Evolutionary conservation across 306 rosid species (phyloP), one percentile per base, ranked within the genome.

Genomic region (Malus sieversii): DNA sequence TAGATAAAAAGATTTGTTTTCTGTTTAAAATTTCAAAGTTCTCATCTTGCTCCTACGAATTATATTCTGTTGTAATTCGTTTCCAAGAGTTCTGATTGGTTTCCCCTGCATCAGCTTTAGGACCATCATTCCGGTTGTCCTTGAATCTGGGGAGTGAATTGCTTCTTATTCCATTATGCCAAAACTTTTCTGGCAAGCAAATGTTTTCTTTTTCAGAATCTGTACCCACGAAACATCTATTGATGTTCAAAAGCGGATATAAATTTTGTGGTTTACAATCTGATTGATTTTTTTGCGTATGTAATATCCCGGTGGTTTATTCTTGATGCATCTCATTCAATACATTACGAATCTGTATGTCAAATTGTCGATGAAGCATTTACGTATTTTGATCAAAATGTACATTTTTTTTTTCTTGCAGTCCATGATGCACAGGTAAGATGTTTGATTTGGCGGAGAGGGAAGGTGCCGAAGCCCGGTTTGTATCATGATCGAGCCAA

Each of bases 371-470:
- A 10, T 10, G 30, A 52, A 29, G 44, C 52, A 42, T 23, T 51
- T 33, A 25, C 18, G 13, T 7, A 11, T 40, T 35, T 29, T 71
- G 71, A 30, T 69, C 0, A 0, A 53, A 22, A 61, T 11, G 9
- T 53, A 30, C 63, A 25, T 61, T 68, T 66, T 13, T 29, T 32
- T 83, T 77, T 69, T 64, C 58, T 84, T 79, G 84, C 98, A 93
- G 97, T 82, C 95, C 71, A 83, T 80, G 90, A 91, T 70, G 79
- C 90, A 27, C 82, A 81, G 79, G 85, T 84, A 57, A 86, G 91
- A 85, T 38, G 66, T 42, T 75, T 59, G 71, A 76, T 48, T 77
- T 80, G 74, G 79, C 35, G 30, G 48, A 75, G 70, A 77, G 73
- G 63, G 79, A 78, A 64, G 80, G 75, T 59, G 78, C 82, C 10